phyloP scores from a whole-genome alignment of 2,329 filamentous ascomycete species.

The Pseudofabraea citricarpa region DNA sequence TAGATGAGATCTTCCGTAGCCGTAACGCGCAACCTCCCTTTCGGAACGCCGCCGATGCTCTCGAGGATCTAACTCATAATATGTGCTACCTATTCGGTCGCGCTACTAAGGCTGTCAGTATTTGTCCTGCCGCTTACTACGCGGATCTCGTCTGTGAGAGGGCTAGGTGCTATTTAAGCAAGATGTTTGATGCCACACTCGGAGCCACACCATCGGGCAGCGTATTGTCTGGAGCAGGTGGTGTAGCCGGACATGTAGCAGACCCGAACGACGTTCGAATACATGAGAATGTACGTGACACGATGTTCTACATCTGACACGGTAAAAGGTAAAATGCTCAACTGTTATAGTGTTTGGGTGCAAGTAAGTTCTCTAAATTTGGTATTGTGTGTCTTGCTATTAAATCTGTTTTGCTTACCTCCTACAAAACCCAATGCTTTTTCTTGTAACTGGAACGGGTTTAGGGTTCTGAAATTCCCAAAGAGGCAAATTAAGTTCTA shows the following conservation, averaged over 20 bases:
- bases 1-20: conserved; percentile 60
- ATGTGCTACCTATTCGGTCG: conserved; percentile 78
- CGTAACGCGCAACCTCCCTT: conserved; percentile 9
- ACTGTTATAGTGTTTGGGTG: no score
- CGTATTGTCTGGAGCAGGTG: background rate
- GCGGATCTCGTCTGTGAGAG: conserved; percentile 79
- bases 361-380: no score
- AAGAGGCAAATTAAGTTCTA: no score
- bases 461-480: no score
- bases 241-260: background rate
- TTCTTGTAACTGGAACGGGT: no score
- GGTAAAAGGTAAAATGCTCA: background rate
- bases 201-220: conserved; percentile 2
- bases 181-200: conserved; percentile 44
- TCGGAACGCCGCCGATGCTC: conserved; percentile 50
- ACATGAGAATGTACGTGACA: conserved; percentile 23
- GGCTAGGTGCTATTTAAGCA: conserved; percentile 64
- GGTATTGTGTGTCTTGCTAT: no score
- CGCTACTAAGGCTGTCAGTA: conserved; percentile 77
- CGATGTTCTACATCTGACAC: conserved; percentile 30
- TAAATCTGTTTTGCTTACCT: no score
- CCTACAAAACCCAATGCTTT: no score
- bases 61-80: conserved; percentile 69
- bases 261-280: conserved; percentile 12
- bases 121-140: conserved; percentile 84